Percentiles rank a stretch among this genome's conserved stretches.
Conservation (phyloP, 1,139 yeast species). For the Taiozyma onychis region DNA sequence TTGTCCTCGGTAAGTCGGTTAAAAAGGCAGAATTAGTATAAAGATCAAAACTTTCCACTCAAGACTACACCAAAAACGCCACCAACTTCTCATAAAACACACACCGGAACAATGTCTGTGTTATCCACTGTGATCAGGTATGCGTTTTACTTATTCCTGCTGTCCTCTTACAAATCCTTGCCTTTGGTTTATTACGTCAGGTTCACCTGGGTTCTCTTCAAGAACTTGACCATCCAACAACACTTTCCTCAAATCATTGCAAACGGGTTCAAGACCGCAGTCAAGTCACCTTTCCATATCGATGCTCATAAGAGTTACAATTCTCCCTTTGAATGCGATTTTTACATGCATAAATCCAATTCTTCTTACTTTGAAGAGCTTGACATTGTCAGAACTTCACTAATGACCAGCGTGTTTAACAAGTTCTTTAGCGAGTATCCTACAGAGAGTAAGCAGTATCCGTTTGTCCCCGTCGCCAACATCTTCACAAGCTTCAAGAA, state of each 20-base stretch:
- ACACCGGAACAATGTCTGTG: conserved; percentile 1
- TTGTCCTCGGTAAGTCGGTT: too few relatives aligned
- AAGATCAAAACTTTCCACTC: too few relatives aligned
- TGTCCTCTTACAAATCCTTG: conserved; percentile 44
- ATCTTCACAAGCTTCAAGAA: conserved; percentile 62
- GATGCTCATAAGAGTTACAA: conserved; percentile 47
- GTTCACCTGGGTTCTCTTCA: conserved; percentile 46
- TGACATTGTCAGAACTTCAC: conserved; percentile 70
- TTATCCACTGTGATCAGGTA: conserved; percentile 6
- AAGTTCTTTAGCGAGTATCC: conserved; percentile 38
- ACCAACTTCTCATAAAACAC: too few relatives aligned
- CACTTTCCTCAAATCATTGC: conserved; percentile 9
- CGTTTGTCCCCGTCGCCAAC: conserved; percentile 76
- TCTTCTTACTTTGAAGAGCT: conserved; percentile 81
- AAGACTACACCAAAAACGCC: too few relatives aligned
- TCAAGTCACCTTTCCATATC: conserved; percentile 10
- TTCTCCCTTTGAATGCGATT: conserved; percentile 76
- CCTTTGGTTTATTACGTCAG: conserved; percentile 66
- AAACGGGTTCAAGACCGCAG: conserved; percentile 1
- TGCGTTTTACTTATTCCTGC: conserved; percentile 6
- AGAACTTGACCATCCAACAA: conserved; percentile 35
- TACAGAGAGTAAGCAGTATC: conserved; percentile 42
- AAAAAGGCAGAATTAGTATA: too few relatives aligned
- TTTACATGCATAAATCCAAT: conserved; percentile 82
- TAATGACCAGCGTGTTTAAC: conserved; percentile 52